phyloP scores from a whole-genome alignment of 805 yeast genomes.

The Lipomyces yamanashiensis region DNA sequence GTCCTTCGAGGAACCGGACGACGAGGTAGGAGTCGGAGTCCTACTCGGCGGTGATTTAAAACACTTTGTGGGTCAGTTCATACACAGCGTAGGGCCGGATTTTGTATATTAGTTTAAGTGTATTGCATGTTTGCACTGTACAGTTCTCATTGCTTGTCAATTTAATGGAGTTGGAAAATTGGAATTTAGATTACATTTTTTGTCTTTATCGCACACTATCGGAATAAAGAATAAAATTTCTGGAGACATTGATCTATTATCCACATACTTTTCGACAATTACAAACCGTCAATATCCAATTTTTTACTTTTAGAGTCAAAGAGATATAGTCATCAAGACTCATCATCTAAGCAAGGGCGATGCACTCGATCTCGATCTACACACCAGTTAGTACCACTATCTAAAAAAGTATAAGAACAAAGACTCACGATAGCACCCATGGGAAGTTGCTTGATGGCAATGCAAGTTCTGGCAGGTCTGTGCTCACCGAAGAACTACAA shows the following conservation, averaged over 20 bases:
- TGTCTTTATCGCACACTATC: neutral
- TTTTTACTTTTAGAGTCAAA: neutral
- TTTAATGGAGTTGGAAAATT: slow-evolving; percentile 6
- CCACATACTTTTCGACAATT: no score
- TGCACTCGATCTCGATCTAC: slow-evolving; percentile 81
- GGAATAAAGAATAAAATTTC: neutral
- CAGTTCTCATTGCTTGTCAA: neutral
- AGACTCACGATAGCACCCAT: slow-evolving; percentile 67
- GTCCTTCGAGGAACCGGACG: slow-evolving; percentile 26
- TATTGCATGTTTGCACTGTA: neutral
- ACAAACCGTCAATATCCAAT: neutral
- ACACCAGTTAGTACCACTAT: slow-evolving; percentile 5
- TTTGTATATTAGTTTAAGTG: neutral
- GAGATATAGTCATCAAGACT: no score
- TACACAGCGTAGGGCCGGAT: neutral
- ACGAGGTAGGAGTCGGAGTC: slow-evolving; percentile 34
- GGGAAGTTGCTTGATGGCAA: slow-evolving; percentile 91
- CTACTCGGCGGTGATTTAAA: slow-evolving; percentile 14
- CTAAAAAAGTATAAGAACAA: neutral
- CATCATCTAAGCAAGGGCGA: slow-evolving; percentile 67
- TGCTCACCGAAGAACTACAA: slow-evolving; percentile 69
- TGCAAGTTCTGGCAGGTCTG: slow-evolving; percentile 97
- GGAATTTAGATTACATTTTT: neutral
- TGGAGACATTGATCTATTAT: no score
- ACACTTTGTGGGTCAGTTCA: neutral